Conservation (phyloP, 1,139 yeast genomes). For the Candida sp. region DNA sequence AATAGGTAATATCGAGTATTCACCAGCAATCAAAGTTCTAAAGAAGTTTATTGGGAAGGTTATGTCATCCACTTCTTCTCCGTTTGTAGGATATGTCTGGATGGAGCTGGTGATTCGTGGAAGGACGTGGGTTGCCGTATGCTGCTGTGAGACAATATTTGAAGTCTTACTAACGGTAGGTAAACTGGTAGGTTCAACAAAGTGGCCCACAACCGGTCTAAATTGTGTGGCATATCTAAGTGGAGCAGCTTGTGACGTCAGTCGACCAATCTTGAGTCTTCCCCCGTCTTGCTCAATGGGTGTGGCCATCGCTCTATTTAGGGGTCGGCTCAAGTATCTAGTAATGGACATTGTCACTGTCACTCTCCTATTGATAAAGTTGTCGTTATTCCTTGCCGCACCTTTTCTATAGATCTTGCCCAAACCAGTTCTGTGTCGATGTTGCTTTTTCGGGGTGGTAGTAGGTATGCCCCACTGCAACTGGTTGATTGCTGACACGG, state of each 20-base stretch:
- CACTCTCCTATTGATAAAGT: background rate
- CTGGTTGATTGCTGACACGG: background rate
- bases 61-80: conserved; percentile 2
- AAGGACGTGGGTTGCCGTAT: background rate
- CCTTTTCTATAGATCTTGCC: background rate
- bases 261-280: background rate
- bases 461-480: background rate
- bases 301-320: background rate
- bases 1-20: conserved; percentile 6
- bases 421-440: background rate
- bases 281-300: background rate
- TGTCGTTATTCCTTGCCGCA: background rate
- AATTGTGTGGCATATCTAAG: background rate
- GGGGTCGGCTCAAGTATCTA: background rate
- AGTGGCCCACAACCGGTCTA: background rate
- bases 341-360: background rate
- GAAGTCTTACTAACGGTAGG: background rate
- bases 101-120: background rate
- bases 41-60: background rate
- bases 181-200: background rate
- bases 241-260: background rate
- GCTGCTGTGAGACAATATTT: background rate
- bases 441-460: background rate
- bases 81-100: background rate
- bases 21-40: background rate